These are phyloP conservation scores for Rugonectria rugulosa DNA, from an alignment of 2,329 filamentous ascomycete species.

Conservation along the genomic window DNA sequence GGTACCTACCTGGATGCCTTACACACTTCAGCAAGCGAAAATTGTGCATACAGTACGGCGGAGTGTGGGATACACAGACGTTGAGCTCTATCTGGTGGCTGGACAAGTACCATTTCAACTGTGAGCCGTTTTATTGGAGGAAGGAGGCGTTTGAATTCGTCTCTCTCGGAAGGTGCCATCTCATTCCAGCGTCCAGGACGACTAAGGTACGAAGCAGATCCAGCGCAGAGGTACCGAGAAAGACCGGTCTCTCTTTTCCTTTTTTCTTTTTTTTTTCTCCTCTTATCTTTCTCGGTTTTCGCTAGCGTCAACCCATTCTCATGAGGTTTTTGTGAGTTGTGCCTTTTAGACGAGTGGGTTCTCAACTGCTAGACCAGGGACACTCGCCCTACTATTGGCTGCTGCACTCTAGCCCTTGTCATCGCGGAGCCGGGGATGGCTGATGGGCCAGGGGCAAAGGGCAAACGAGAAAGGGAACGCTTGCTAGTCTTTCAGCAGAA, in stretches of 20 bases:
- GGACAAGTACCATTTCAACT: too few relatives aligned
- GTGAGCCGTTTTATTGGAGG: too few relatives aligned
- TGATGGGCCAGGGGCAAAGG: slow-evolving; percentile 32
- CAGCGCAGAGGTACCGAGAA: not conserved
- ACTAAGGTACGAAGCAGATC: not conserved
- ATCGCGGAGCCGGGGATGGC: slow-evolving; percentile 28
- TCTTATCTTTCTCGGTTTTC: too few relatives aligned
- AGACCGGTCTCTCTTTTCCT: not conserved
- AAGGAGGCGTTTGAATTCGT: not conserved
- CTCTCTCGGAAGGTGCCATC: too few relatives aligned
- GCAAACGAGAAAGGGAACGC: slow-evolving; percentile 1
- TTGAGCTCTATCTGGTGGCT: too few relatives aligned
- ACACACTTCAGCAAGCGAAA: too few relatives aligned
- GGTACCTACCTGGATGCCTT: too few relatives aligned
- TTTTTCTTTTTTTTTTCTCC: not conserved
- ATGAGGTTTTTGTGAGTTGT: too few relatives aligned
- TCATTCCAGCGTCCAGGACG: too few relatives aligned
- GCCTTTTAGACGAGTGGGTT: not conserved
- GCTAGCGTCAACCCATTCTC: not conserved
- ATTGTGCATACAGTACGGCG: not conserved
- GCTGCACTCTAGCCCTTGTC: slow-evolving; percentile 4
- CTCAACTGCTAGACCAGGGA: slow-evolving; percentile 6
- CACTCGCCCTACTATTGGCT: slow-evolving; percentile 11
- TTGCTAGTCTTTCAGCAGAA: not conserved
- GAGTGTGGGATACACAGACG: too few relatives aligned